These are phyloP conservation scores for Neobulgaria alba DNA, from an alignment of 2,329 filamentous ascomycete species.

Conservation along the genomic window DNA sequence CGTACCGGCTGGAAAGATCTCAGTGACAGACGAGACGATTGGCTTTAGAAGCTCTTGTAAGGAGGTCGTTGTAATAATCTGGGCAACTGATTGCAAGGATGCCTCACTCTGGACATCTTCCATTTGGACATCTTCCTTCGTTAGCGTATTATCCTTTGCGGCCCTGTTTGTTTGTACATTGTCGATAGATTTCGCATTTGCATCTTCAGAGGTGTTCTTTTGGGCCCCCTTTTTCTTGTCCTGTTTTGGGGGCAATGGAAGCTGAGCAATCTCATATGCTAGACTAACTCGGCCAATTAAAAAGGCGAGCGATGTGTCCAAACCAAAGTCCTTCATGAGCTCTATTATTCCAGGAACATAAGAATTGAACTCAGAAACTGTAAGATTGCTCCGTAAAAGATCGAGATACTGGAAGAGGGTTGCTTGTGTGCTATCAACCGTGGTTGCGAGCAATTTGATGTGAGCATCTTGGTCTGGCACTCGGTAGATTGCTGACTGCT, in stretches of 20 bases:
- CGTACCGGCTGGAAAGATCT: constrained; percentile 50
- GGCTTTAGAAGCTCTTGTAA: constrained; percentile 66
- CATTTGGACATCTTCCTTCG: constrained; percentile 33
- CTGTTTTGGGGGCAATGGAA: constrained; percentile 12
- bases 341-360: constrained; percentile 67
- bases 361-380: constrained; percentile 66
- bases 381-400: constrained; percentile 71
- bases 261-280: constrained; percentile 47
- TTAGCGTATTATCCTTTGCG: constrained; percentile 5
- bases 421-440: constrained; percentile 83
- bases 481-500: constrained; percentile 75
- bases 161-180: neutral
- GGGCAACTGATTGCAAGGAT: constrained; percentile 4
- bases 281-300: constrained; percentile 72
- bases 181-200: constrained; percentile 35
- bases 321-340: constrained; percentile 68
- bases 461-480: constrained; percentile 64
- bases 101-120: constrained; percentile 26
- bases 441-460: constrained; percentile 79
- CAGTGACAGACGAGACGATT: constrained; percentile 60
- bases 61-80: constrained; percentile 23
- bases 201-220: constrained; percentile 1
- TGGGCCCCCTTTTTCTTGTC: constrained; percentile 2
- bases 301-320: constrained; percentile 77
- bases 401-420: constrained; percentile 85